Evolutionary conservation across 1,284 basidiomycete species (phyloP), one percentile per base, ranked within the genome.

Genomic region (Fistulina hepatica): DNA sequence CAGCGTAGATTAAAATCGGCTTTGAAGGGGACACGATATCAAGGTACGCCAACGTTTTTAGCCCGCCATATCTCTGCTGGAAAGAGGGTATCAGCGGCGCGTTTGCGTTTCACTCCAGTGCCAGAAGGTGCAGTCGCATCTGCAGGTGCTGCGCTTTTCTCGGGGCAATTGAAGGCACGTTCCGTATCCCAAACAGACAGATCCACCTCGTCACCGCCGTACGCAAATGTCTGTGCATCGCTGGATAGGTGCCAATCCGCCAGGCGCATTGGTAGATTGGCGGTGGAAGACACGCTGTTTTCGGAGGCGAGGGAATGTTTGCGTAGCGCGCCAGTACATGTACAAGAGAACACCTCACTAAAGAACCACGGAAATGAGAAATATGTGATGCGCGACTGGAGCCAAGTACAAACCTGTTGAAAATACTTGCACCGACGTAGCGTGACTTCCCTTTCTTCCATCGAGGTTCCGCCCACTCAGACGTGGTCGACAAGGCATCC

Each of bases 201-300:
- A 42, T 92, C 86, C 12, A 93, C 83, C 56, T 93, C 90, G 48
- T 92, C 80, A 3, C 90, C 90, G 5, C 81, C 90, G 45, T 89
- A 81, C 1, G 78, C 73, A 58, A 93, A 90, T 0, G 69, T 67
- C 17, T 63, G 54, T 4, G 58, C 59, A 36, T 71, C 61, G 6
- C 60, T 50, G 3, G 76, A 69, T 11, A 84, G 56, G n/a, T 68
- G 67, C 78, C 81, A 83, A 39, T 71, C 73, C 32, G 57, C 61
- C 15, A 88, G 59, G 20, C 78, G 71, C 46, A 67, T 75, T 1
- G 83, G 82, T 27, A 88, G 66, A 8, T 60, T 56, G 16, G 58
- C 53, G 19, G 60, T 43, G 21, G 54, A 26, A 20, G 41, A 26
- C 16, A 52, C 48, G 16, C 37, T 50, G 25, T 55, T 57, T 27